These are phyloP conservation scores for Xylaria sp. DNA, from an alignment of 2,329 filamentous ascomycete genomes.

Conservation along the genomic window DNA sequence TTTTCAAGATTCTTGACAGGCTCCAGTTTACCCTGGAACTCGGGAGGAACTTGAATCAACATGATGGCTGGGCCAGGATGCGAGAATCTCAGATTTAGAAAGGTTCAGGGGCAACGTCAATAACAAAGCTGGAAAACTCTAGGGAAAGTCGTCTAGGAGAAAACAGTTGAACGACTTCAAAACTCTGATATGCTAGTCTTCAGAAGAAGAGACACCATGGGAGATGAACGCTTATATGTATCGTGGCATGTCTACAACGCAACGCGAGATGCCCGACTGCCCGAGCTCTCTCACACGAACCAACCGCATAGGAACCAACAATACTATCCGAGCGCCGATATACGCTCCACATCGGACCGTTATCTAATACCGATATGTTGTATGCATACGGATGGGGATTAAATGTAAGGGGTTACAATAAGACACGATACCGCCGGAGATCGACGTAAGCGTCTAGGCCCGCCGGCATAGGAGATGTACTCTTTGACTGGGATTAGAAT, in stretches of 20 bases:
- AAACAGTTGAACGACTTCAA: not conserved
- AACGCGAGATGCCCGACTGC: not conserved
- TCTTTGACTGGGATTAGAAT: not conserved
- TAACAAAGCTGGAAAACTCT: not conserved
- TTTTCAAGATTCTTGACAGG: conserved; percentile 32
- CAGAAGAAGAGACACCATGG: not conserved
- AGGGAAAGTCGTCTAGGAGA: not conserved
- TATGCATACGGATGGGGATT: not conserved
- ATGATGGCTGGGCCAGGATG: conserved; percentile 10
- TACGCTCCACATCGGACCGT: conserved; percentile 17
- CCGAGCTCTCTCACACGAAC: not conserved
- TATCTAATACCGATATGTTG: conserved; percentile 17
- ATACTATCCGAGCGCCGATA: not conserved
- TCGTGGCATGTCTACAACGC: not conserved
- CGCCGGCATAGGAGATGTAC: not conserved
- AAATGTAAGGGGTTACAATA: conserved; percentile 3
- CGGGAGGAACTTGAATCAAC: conserved; percentile 34
- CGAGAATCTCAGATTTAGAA: not conserved
- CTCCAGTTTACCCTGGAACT: conserved; percentile 39
- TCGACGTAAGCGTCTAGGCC: not conserved
- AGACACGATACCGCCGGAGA: not conserved
- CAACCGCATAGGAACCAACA: not conserved
- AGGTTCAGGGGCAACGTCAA: not conserved
- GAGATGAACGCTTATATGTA: not conserved
- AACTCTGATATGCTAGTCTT: not conserved